Base-by-base conservation (phyloP, 108 stramenopile species). In the Nitzschia inconspicua region DNA sequence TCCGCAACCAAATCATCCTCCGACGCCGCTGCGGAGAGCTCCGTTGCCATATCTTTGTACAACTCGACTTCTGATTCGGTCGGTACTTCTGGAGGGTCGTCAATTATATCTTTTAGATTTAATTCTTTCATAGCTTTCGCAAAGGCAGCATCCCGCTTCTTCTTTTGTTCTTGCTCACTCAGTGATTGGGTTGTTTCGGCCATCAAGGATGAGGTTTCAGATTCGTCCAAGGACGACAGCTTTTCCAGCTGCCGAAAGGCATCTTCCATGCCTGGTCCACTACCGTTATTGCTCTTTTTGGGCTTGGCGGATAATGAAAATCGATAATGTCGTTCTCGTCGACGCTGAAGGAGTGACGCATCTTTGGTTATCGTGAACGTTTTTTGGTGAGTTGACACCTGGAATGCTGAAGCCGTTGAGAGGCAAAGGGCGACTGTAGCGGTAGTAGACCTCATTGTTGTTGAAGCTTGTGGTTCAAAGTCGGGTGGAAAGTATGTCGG, bases 21-120 rank as follows among this genome's bases (percentile, higher is more conserved):
- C 18, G 41, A 43, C 5, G 37, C 16, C 23, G 53, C 58, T 6
- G 20, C 27, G 39, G 68, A 51, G 29, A 72, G 37, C 49, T 82
- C 80, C 37, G 60, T 46, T n/a, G 64, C 60, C 76, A 78, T 68
- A 26, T 72, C 73, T 13, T 62, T 70, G 51, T 68, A 82, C 34
- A 78, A 19, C 26, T 65, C 63, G 0, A 65, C 60, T 51, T 82
- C 80, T 20, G 58, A 29, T 62, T 77, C 72, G 2, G 48, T 14
- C 1, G 53, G 32, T 29, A 63, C 10, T 26, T 34, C 36, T 14
- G 56, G 26, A 29, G 44, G 58, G 10, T 20, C 10, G 5, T 65
- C 47, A 24, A 35, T 29, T 4, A 66, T 55, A 19, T 32, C 72
- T 34, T 73, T 70, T 20, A 69, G 41, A 53, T 69, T 29, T 18